A percentile compares a stretch with the other conserved stretches of the same genome.
phyloP scores from a whole-genome alignment of 306 rosid species.

The Leucaena leucocephala region DNA sequence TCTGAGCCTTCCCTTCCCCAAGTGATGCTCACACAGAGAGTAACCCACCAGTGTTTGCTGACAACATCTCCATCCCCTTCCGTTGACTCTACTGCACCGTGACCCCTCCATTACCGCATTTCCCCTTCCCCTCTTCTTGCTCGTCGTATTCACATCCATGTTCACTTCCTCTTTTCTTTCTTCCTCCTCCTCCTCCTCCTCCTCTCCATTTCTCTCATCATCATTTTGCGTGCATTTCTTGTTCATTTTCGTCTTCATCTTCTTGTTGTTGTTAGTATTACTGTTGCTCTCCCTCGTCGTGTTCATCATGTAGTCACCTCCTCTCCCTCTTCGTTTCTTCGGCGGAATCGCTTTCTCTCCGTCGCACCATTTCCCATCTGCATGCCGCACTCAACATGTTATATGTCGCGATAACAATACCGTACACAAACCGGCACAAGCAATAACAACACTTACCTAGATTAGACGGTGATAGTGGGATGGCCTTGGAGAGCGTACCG shows the following conservation, averaged over 20 bases:
- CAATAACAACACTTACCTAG: constrained; percentile 46
- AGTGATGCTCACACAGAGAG: constrained; percentile 96
- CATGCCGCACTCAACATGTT: background rate
- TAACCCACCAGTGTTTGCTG: constrained; percentile 91
- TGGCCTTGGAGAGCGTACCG: constrained; percentile 34
- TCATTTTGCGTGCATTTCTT: constrained; percentile 46
- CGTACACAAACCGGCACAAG: background rate
- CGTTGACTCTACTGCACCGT: constrained; percentile 97
- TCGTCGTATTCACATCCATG: background rate
- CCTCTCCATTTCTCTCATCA: background rate
- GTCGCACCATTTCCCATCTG: constrained; percentile 50
- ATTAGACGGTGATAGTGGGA: constrained; percentile 46
- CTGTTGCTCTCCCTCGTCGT: background rate
- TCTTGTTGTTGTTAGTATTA: constrained; percentile 14
- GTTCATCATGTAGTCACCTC: background rate
- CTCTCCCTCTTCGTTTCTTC: constrained; percentile 68
- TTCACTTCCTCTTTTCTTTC: background rate
- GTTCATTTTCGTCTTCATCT: constrained; percentile 44
- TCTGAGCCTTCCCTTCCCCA: constrained; percentile 89
- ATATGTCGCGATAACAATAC: background rate
- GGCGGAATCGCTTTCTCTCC: constrained; percentile 69
- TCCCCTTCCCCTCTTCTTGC: constrained; percentile 48
- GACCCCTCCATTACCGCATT: constrained; percentile 84
- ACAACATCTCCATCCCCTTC: constrained; percentile 95
- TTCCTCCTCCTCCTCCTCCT: constrained; percentile 1